Percentiles rank a stretch among this genome's conserved stretches.
These are phyloP conservation scores for Naganishia randhawae DNA, from an alignment of 768 basidiomycete species.

Conservation along the genomic window DNA sequence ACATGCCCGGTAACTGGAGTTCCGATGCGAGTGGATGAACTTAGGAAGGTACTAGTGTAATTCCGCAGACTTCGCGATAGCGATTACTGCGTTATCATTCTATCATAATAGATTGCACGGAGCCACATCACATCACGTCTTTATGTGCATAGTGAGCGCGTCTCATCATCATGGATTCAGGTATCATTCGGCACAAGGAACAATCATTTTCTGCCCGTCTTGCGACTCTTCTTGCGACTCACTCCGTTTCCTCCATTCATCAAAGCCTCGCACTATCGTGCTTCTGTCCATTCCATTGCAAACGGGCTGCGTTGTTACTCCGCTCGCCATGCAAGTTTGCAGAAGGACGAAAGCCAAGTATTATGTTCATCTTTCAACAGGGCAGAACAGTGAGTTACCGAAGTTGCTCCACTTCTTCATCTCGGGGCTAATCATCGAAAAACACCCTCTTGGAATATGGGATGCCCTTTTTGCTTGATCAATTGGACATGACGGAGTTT, in stretches of 20 bases:
- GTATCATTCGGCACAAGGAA: too few relatives aligned
- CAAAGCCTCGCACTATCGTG: slow-evolving; percentile 65
- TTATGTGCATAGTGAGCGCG: too few relatives aligned
- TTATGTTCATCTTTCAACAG: background rate
- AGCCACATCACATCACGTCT: background rate
- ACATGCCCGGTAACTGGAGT: slow-evolving; percentile 83
- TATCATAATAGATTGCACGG: background rate
- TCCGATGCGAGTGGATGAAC: slow-evolving; percentile 62
- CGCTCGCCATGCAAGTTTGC: slow-evolving; percentile 49
- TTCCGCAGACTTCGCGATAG: background rate
- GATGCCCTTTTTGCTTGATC: slow-evolving; percentile 67
- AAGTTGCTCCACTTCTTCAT: slow-evolving; percentile 59
- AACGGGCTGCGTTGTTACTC: slow-evolving; percentile 76
- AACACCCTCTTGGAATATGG: slow-evolving; percentile 73
- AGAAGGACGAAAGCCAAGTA: background rate
- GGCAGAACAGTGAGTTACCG: slow-evolving; percentile 50
- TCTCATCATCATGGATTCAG: too few relatives aligned
- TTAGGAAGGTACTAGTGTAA: slow-evolving; percentile 69
- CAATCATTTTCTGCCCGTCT: background rate
- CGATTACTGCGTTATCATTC: too few relatives aligned
- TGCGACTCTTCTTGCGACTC: slow-evolving; percentile 39
- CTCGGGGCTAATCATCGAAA: slow-evolving; percentile 69
- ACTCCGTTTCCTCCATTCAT: slow-evolving; percentile 60
- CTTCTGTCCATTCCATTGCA: slow-evolving; percentile 60
- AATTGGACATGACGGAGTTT: slow-evolving; percentile 76